Evolutionary conservation across 108 stramenopile genomes (phyloP).

Genomic region (Cyclotella atomus): DNA sequence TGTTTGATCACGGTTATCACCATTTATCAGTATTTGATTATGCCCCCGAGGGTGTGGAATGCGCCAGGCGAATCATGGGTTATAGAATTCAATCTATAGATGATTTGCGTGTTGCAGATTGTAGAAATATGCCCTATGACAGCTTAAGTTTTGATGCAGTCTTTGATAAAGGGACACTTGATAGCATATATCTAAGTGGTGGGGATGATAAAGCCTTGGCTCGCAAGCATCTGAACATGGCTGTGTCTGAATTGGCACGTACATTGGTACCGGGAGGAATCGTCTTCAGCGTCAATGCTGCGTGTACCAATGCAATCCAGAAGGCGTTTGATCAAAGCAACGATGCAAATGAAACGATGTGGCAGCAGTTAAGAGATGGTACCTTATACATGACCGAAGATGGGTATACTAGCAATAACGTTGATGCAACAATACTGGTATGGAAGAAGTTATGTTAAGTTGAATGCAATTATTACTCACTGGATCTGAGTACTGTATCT

Average conservation of each 20-base stretch:
- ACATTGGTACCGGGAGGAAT: constrained; percentile 59
- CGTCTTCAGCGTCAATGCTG: constrained; percentile 62
- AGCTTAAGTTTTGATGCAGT: constrained; percentile 38
- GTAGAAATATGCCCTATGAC: constrained; percentile 32
- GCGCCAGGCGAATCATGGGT: constrained; percentile 37
- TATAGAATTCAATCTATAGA: constrained; percentile 24
- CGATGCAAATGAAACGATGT: constrained; percentile 23
- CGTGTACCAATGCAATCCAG: constrained; percentile 50
- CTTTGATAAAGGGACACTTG: constrained; percentile 44
- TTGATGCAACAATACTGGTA: constrained; percentile 65
- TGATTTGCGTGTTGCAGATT: constrained; percentile 46
- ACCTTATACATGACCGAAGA: constrained; percentile 58
- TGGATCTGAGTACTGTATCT: neutral
- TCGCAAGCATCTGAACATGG: constrained; percentile 48
- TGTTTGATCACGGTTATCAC: constrained; percentile 50
- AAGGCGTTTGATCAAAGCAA: constrained; percentile 29
- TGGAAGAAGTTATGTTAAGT: constrained; percentile 33
- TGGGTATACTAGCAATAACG: constrained; percentile 71
- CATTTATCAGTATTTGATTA: constrained; percentile 54
- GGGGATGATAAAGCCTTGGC: constrained; percentile 50
- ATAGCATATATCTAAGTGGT: constrained; percentile 47
- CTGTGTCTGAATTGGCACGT: constrained; percentile 58
- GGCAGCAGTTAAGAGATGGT: constrained; percentile 48
- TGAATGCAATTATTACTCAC: neutral
- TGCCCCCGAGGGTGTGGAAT: constrained; percentile 55